These are phyloP conservation scores for Tetrapyrgos nigripes DNA, from an alignment of 1,284 basidiomycete species.

Conservation along the genomic window DNA sequence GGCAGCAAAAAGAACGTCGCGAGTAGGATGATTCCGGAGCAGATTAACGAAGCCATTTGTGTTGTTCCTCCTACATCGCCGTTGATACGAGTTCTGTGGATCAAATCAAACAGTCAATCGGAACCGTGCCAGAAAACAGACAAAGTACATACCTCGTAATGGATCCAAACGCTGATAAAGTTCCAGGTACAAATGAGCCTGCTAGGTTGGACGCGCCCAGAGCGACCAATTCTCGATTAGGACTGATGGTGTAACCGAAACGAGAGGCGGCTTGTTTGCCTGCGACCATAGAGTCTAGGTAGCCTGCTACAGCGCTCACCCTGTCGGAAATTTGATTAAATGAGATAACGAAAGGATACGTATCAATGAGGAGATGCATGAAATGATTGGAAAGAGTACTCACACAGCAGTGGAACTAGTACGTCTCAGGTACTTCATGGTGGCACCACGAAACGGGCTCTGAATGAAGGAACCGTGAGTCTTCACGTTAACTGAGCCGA, in stretches of 20 bases:
- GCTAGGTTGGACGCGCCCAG: constrained; percentile 85
- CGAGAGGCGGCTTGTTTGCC: constrained; percentile 87
- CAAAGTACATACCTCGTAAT: constrained; percentile 70
- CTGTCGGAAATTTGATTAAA: no score
- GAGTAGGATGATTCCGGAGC: constrained; percentile 76
- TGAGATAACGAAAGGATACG: constrained; percentile 10
- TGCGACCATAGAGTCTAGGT: constrained; percentile 84
- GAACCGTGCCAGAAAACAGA: constrained; percentile 4
- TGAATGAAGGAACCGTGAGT: constrained; percentile 66
- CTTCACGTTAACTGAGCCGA: constrained; percentile 77
- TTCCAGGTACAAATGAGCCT: constrained; percentile 83
- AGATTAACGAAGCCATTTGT: constrained; percentile 88
- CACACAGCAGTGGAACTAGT: constrained; percentile 85
- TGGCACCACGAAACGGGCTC: constrained; percentile 68
- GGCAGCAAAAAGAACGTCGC: constrained; percentile 89
- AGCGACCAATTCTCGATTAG: constrained; percentile 91
- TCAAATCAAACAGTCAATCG: constrained; percentile 4
- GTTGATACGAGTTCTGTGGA: constrained; percentile 79
- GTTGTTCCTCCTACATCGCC: constrained; percentile 87
- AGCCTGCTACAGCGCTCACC: constrained; percentile 78
- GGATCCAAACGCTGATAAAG: constrained; percentile 87
- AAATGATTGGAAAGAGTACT: constrained; percentile 28
- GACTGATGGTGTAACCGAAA: constrained; percentile 88
- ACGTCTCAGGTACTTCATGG: constrained; percentile 68
- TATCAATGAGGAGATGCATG: constrained; percentile 3